Conservation (phyloP, 1,284 basidiomycete species). For the Puccinia horiana region DNA sequence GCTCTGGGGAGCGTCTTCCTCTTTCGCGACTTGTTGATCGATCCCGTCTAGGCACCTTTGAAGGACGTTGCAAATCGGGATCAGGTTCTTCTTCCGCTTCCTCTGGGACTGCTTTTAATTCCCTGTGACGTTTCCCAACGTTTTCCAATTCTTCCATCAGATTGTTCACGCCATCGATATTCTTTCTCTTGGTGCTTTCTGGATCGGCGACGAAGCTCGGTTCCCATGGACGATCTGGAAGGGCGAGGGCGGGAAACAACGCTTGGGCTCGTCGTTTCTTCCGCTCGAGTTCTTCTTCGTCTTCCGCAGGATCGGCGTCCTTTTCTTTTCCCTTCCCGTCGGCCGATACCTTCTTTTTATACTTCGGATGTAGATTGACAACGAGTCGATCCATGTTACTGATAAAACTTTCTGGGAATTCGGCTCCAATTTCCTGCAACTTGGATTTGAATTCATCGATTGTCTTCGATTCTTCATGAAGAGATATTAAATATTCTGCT, state of each 20-base stretch:
- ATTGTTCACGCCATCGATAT: conserved; percentile 75
- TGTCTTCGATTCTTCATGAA: conserved; percentile 81
- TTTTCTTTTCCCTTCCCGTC: conserved; percentile 59
- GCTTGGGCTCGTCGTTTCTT: conserved; percentile 62
- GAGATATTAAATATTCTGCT: conserved; percentile 89
- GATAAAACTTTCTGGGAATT: conserved; percentile 84
- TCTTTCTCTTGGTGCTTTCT: conserved; percentile 53
- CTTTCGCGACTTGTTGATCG: conserved; percentile 61
- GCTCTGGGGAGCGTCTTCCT: conserved; percentile 52
- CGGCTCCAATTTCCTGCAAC: conserved; percentile 76
- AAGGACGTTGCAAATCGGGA: conserved; percentile 58
- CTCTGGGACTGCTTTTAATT: conserved; percentile 23
- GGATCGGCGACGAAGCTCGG: conserved; percentile 41
- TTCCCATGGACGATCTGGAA: conserved; percentile 70
- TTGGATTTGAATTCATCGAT: conserved; percentile 78
- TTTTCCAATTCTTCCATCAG: conserved; percentile 76
- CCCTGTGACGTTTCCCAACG: conserved; percentile 65
- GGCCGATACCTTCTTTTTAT: conserved; percentile 68
- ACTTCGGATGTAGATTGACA: conserved; percentile 89
- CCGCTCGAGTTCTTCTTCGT: conserved; percentile 58
- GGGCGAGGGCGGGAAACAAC: conserved; percentile 86
- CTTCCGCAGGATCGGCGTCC: conserved; percentile 51
- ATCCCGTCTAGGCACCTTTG: conserved; percentile 66
- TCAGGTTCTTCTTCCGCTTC: conserved; percentile 4
- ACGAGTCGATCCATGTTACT: conserved; percentile 92